Evolutionary conservation across 805 yeast species (phyloP), one percentile per base, ranked within the genome.

Genomic region (Monosporozyma solicola): DNA sequence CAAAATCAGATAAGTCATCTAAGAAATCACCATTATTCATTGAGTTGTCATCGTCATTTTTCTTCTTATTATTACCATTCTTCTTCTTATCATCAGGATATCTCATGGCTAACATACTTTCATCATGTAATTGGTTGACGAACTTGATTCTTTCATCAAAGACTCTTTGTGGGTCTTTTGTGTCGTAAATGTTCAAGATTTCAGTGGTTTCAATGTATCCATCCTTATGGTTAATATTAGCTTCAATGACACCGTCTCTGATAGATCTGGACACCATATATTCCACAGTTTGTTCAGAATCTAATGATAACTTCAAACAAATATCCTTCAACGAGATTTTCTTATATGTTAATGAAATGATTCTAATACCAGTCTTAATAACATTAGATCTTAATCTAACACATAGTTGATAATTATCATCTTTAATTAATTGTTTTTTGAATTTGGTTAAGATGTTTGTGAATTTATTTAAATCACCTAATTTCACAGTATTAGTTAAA

Each of bases 221-320:
- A 57, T 80, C 77, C 65, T 87, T 88, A 71, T 91, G 97, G 67
- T 94, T 87, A 60, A 94, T 86, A 52, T 82, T 80, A 3, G 99
- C 98, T 64, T 94, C 98, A 66, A 94, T 88, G 51, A 94, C 98
- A 55, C 96, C 97, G 68, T 94, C 99, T 64, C 96, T 83, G 54
- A 94, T 92, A 27, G 97, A 94, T 74, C 94, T 92, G 41, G 97
- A 88, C 24, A 94, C 96, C 69, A 94, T 90, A 69, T 92, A 94
- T 73, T 94, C 99, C 1, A 97, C 96, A 61, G 92, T 84, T 65
- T 94, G 91, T 73, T 94, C 99, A 49, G 91, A 84, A 63, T 92
- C 99, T 57, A 94, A 78, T 61, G 87, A 90, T 66, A 94, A 79
- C 66, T 92, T 88, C 62, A 94, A 79, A 70, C 99, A 94, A 53